Evolutionary conservation across 73 alveolate species (phyloP), one percentile per base, ranked within the genome.

Genomic region (Symbiodinium pilosum): DNA sequence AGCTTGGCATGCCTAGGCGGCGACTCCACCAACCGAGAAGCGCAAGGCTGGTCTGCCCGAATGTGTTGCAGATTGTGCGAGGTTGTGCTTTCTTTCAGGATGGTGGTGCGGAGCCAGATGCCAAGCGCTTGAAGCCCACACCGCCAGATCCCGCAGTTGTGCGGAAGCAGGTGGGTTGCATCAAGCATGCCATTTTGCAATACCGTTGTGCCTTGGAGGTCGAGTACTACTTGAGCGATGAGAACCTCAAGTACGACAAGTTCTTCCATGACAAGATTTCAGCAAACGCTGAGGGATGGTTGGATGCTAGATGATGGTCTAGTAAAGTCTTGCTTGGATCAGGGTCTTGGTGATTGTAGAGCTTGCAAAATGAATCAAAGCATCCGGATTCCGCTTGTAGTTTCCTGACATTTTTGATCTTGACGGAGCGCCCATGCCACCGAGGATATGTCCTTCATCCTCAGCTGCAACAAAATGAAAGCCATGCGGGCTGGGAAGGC

Each of bases 381-480:
- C n/a, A n/a, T n/a, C n/a, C n/a, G n/a, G n/a, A n/a, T n/a, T n/a
- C n/a, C n/a, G n/a, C n/a, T n/a, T n/a, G n/a, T n/a, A n/a, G 99
- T 34, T 99, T 44, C n/a, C n/a, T n/a, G n/a, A n/a, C n/a, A n/a
- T n/a, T n/a, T n/a, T n/a, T n/a, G n/a, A n/a, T n/a, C n/a, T n/a
- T n/a, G n/a, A n/a, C n/a, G n/a, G n/a, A n/a, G n/a, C n/a, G n/a
- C n/a, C n/a, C n/a, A n/a, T 47, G 59, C 14, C 59, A 21, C 83
- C 40, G 68, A 91, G 97, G 99, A 99, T 91, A 18, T 99, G 81
- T 93, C 85, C 38, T 94, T 96, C 75, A 96, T 99, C 94, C 87
- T 99, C 86, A 99, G 99, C 94, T 99, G 99, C 99, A 99, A 99
- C 97, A 99, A 99, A 94, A 99, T 99, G 77, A 99, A 99, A 99